A percentile compares a stretch with the other conserved stretches of the same genome.
phyloP scores from a whole-genome alignment of 225 moss, liverwort and hornwort genomes.

The Straminergon stramineum region DNA sequence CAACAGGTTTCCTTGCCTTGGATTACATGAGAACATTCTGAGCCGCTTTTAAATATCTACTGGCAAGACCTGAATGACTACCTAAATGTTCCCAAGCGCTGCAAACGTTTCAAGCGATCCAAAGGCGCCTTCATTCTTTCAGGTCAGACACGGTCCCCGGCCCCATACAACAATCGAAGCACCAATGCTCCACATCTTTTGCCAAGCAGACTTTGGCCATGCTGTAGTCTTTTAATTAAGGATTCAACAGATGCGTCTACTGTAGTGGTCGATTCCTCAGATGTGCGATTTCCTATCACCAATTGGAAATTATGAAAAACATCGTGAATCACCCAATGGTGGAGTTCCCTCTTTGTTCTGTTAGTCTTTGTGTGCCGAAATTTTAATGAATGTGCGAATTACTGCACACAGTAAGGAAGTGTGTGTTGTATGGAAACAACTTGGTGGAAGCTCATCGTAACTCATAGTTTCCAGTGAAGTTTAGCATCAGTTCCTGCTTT shows the following conservation, averaged over 20 bases:
- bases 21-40: neutral
- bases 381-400: neutral
- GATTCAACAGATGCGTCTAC: neutral
- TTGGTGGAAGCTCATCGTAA: neutral
- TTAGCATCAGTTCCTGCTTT: neutral
- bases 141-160: neutral
- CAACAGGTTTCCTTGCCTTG: neutral
- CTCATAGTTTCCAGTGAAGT: neutral
- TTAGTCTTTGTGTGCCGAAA: too few species aligned
- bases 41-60: neutral
- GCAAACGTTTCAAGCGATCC: neutral
- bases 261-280: neutral
- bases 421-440: neutral
- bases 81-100: neutral
- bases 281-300: neutral
- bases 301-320: neutral
- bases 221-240: neutral
- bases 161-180: neutral
- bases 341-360: neutral
- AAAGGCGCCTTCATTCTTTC: neutral
- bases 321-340: neutral
- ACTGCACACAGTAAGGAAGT: neutral
- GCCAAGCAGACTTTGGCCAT: neutral
- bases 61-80: neutral
- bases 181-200: neutral